Conservation (phyloP, 306 rosid genomes). For the Malus sylvestris region DNA sequence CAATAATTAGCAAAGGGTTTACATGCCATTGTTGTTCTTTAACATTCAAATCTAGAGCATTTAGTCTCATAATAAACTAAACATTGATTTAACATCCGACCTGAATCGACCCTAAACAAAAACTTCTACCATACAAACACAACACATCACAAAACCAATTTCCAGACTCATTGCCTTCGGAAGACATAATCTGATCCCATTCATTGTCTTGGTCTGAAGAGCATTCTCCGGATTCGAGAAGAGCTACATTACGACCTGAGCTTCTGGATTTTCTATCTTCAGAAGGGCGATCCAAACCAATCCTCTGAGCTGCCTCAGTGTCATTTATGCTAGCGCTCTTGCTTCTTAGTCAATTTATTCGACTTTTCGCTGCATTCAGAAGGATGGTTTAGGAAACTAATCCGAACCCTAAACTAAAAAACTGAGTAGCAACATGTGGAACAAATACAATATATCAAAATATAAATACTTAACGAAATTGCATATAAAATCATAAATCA, state of each 20-base stretch:
- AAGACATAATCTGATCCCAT: conserved; percentile 14
- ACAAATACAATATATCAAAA: too few relatives aligned
- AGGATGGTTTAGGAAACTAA: conserved; percentile 15
- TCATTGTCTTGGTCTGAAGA: conserved; percentile 20
- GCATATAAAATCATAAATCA: too few relatives aligned
- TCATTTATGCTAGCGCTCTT: conserved; percentile 24
- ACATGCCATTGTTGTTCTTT: too few relatives aligned
- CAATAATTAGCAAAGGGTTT: too few relatives aligned
- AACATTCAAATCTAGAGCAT: background rate
- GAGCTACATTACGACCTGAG: conserved; percentile 13
- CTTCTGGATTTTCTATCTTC: conserved; percentile 12
- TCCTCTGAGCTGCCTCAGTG: conserved; percentile 28
- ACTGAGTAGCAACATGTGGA: background rate
- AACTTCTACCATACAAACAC: background rate
- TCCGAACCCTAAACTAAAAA: background rate
- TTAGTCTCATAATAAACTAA: background rate
- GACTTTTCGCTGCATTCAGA: conserved; percentile 52
- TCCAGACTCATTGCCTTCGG: conserved; percentile 19
- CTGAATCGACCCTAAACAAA: background rate
- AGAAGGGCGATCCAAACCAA: conserved; percentile 15
- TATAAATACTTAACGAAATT: too few relatives aligned
- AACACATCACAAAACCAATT: background rate
- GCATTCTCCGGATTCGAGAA: conserved; percentile 35
- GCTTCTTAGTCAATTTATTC: conserved; percentile 19
- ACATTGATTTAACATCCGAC: background rate